Evolutionary conservation across 192 early-diverging fungal genomes (phyloP), one percentile per base, ranked within the genome.

Genomic region (Lunasporangiospora selenospora): DNA sequence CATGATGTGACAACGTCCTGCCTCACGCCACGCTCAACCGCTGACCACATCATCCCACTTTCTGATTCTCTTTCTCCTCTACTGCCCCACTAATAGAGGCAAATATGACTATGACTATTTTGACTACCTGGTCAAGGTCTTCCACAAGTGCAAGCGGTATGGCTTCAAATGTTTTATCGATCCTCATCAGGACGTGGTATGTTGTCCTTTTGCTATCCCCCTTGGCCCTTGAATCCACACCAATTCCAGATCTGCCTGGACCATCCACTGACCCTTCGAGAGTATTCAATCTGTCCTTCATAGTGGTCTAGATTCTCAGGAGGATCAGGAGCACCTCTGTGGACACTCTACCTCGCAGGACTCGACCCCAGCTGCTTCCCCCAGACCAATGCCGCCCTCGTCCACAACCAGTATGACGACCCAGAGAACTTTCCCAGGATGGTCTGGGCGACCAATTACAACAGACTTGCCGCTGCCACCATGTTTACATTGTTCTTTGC

Each of bases 371-470:
- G 54, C 27, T 19, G 59, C 40, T 84, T 86, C 37, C 29, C 52
- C 5, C 54, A 58, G 18, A 84, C 83, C 1, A 80, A 67, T 15
- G 85, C 85, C 19, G 82, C 85, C 11, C 43, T 87, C 23, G 79
- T 85, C n/a, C 85, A 87, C 5, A 80, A 80, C 45, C 37, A 55
- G 0, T 83, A 73, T 16, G 58, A 76, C 1, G 77, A 79, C 12
- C 81, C 79, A 4, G 56, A 58, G 10, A 38, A 69, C n/a, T 87
- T 76, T 36, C 83, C 85, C 41, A 81, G 75, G 41, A 87, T 87
- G 85, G 80, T 87, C 9, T 87, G 85, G 85, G 69, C 65, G 21
- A 87, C 85, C 33, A 87, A 87, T 27, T 84, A 87, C 62, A 58
- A 70, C 49, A 81, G 81, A n/a, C 54, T 87, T 5, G 81, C 85